Base-by-base conservation (phyloP, 306 rosid genomes). In the Vigna unguiculata region DNA sequence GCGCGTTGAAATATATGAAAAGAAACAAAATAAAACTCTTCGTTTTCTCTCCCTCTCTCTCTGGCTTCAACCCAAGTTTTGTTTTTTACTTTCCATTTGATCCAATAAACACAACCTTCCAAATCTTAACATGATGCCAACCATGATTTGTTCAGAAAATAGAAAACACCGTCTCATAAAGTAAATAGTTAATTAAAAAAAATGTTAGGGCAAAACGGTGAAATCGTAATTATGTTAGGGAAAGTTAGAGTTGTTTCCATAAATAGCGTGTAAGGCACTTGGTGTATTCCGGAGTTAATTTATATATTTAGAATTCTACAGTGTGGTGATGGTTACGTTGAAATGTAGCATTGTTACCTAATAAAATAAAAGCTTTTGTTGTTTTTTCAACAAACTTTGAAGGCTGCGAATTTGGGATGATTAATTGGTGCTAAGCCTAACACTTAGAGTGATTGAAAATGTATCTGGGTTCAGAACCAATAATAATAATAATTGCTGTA, bases 401-500 rank as follows among this genome's bases (percentile, higher is more conserved):
- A 73, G 43, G 72, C 72, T 69, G 74, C 32, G 43, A 55, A 53
- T 49, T 64, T 20, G 52, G 59, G 46, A 36, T 47, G 64, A 61
- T 28, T 76, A 51, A 28, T 69, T 81, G 85, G 59, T 17, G 55
- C 7, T 13, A 80, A 75, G 86, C 88, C 93, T 78, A 85, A 85
- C 72, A 51, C 19, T 67, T 24, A 76, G 81, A 87, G 45, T 52
- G n/a, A 52, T 46, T 32, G 62, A 32, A 64, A 65, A 13, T 15
- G 28, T 45, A 67, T 63, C 78, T 84, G 83, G 76, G 9, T 72
- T 82, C 64, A 71, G 77, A 85, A 78, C 28, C 28, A 24, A 24
- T 24, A 24, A 24, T 24, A 24, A n/a, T n/a, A n/a, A 24, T 24
- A 24, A 81, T 81, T 78, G 71, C 70, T 7, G 71, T 72, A 5